Evolutionary conservation across 345 rosid species (phyloP).

Genomic region (Balakata baccata): DNA sequence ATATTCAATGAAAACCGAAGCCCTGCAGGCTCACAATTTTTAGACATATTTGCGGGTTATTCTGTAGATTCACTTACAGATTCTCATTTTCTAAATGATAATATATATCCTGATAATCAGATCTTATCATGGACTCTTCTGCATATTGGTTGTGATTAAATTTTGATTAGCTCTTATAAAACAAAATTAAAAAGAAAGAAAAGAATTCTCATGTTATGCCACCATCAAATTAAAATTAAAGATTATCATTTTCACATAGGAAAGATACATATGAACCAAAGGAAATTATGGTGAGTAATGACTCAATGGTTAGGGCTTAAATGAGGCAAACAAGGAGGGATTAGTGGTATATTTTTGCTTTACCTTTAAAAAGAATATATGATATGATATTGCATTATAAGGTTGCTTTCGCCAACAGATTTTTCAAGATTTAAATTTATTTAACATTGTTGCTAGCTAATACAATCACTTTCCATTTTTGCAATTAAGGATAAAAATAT

Average conservation of each 20-base stretch:
- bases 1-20: too few relatives aligned
- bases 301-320: slow-evolving; percentile 19
- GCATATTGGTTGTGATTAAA: background rate
- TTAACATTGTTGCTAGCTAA: background rate
- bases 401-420: slow-evolving; percentile 15
- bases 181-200: background rate
- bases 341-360: slow-evolving; percentile 4
- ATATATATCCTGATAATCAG: too few relatives aligned
- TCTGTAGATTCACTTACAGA: too few relatives aligned
- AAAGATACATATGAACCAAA: slow-evolving; percentile 22
- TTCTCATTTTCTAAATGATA: too few relatives aligned
- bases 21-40: too few relatives aligned
- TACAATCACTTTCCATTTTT: background rate
- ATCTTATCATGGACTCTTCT: background rate
- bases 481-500: background rate
- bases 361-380: slow-evolving; percentile 15
- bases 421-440: background rate
- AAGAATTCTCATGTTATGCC: background rate
- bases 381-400: background rate
- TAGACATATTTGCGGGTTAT: too few relatives aligned
- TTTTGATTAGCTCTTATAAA: background rate
- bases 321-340: slow-evolving; percentile 21
- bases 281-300: slow-evolving; percentile 10
- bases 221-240: background rate
- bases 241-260: slow-evolving; percentile 8